Base-by-base conservation (phyloP, 768 basidiomycete genomes). In the Trametes cingulata region DNA sequence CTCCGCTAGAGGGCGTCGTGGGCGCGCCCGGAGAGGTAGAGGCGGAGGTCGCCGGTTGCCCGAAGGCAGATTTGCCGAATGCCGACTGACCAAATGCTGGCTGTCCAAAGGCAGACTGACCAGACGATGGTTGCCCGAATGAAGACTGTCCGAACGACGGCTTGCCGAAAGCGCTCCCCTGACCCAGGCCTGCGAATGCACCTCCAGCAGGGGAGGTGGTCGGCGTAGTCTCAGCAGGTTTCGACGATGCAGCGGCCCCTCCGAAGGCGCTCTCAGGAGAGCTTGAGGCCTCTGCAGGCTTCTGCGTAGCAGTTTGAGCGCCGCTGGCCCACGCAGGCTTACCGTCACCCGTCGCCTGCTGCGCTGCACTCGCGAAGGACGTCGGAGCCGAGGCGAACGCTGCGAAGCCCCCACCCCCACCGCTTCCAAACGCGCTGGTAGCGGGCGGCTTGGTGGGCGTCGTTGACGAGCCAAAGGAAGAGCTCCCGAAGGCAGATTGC, bases 61-160 rank as follows among this genome's bases (percentile, higher is more conserved):
- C 77, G 60, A 76, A 76, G 22, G 70, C 53, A 29, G 71, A 56
- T 48, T 65, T 61, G 14, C 70, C 65, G 33, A 71, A 68, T 12
- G 66, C 54, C 8, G 67, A 51, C 51, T 77, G 75, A 24, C 71
- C 73, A 56, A 78, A 78, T 0, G 64, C 66, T 19, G 75, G 58
- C 50, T 69, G 64, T 52, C 68, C 67, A 59, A 71, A 69, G 6
- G 63, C 56, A 5, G 73, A 36, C 15, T 61, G 40, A 15, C 48
- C 47, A 27, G 42, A 46, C 17, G 40, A 37, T 33, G 43, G 29
- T 22, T 47, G 41, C 36, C 50, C 37, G n/a, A 59, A 59, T 6
- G 45, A 33, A 2, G 43, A 47, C 22, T 39, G 45, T 10, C 56
- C 56, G 25, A 50, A 58, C 6, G 56, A 43, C 10, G 52, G 14